Evolutionary conservation across 208 protist genomes (phyloP).

Genomic region (Hexamita inflata): DNA sequence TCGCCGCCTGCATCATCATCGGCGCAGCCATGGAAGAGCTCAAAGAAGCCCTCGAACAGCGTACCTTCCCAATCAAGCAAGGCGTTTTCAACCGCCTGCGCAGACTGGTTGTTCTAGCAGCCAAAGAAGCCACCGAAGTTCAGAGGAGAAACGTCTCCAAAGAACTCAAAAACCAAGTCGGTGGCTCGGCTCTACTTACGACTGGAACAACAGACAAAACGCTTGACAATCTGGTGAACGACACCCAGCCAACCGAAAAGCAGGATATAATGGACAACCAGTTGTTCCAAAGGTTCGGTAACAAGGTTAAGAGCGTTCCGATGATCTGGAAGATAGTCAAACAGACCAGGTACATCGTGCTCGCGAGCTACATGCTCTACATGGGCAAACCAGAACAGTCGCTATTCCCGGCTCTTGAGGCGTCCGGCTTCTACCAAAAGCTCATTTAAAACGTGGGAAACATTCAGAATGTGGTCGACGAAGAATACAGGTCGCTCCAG

Average conservation of each 20-base stretch:
- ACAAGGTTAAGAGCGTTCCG: no score
- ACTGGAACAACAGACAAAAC: background rate
- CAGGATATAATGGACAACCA: background rate
- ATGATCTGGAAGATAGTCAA: background rate
- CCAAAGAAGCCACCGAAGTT: conserved; percentile 8
- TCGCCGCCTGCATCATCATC: conserved; percentile 6
- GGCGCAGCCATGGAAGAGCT: background rate
- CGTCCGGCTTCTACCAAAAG: conserved; percentile 4
- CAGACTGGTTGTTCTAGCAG: conserved; percentile 3
- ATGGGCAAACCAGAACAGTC: background rate
- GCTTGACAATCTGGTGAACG: background rate
- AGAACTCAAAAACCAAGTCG: background rate
- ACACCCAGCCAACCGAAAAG: background rate
- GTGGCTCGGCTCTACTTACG: background rate
- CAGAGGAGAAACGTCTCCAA: background rate
- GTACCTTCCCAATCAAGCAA: background rate
- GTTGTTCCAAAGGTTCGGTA: background rate
- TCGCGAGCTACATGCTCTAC: conserved; percentile 18
- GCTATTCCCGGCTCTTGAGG: conserved; percentile 14
- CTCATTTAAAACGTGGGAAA: no score
- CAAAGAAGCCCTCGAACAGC: background rate
- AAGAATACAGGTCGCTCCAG: background rate
- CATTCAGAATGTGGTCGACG: no score
- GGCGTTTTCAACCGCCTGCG: background rate
- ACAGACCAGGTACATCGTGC: conserved; percentile 22